Base-by-base conservation (phyloP, 352 stramenopile species). In the Phytophthora nicotianae region DNA sequence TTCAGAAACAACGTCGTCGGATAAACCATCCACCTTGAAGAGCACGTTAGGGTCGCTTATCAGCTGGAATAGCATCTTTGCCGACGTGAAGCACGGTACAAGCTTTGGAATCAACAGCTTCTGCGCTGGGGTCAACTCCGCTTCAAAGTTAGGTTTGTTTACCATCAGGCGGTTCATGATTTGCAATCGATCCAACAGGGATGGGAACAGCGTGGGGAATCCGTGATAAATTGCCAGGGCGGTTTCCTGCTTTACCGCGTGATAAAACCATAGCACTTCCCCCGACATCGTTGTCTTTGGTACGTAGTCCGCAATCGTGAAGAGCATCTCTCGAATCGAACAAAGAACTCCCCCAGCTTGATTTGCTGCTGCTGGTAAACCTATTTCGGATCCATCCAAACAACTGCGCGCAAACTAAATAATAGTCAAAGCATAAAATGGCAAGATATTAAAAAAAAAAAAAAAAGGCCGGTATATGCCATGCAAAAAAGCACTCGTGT, bases 41-140 rank as follows among this genome's bases (percentile, higher is more conserved):
- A 77, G 56, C 0, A 50, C 19, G 11, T 58, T 43, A 5, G 78
- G 70, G 50, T 93, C 83, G 42, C 37, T 74, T 70, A 93, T 91
- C 2, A 96, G 63, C 45, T 91, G 77, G 58, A 94, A 96, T 5
- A 96, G 62, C 77, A 91, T 94, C 53, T 92, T 92, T 13, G 81
- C 68, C 27, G 83, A 91, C 19, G 86, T 90, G 55, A 96, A 94
- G 27, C 68, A 85, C n/a, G 87, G 86, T 0, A 93, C 75, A 9
- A 96, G 79, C 82, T 93, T 93, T 16, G 87, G 85, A 23, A 93
- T 59, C 10, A 96, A 72, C 17, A 93, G 35, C 45, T 86, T 79
- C 51, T 88, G 87, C 0, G 64, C 79, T 29, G 79, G 62, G 4
- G 72, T 77, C 24, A 60, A 27, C n/a, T 72, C 48, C 13, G 46